A percentile compares a stretch with the other conserved stretches of the same genome.
These are phyloP conservation scores for Blumeria graminis DNA, from an alignment of 2,329 filamentous ascomycete species.

Conservation along the genomic window DNA sequence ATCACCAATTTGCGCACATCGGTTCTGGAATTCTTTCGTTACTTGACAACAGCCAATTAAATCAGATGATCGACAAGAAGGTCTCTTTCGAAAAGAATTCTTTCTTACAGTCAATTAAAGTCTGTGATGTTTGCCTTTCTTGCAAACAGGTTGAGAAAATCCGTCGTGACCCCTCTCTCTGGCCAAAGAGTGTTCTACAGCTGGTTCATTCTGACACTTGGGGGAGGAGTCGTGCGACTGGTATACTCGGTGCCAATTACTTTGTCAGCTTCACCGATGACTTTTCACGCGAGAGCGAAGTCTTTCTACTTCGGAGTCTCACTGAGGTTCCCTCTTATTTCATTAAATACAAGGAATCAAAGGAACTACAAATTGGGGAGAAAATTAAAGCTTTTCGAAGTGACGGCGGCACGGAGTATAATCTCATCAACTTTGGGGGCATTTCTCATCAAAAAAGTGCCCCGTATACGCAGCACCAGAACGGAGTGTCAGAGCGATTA, in stretches of 20 bases:
- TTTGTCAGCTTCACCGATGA: background rate
- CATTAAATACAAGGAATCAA: background rate
- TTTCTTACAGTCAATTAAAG: background rate
- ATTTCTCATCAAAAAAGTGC: background rate
- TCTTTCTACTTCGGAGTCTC: background rate
- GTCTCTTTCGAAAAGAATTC: too few species aligned
- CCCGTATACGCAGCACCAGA: background rate
- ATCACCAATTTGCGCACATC: background rate
- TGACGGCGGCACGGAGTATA: background rate
- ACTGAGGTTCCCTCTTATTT: background rate
- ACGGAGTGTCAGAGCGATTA: background rate
- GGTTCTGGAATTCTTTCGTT: background rate
- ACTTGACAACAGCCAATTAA: background rate
- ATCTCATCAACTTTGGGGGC: background rate
- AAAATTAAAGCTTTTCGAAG: background rate
- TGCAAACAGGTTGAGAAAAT: background rate
- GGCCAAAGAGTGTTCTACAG: background rate
- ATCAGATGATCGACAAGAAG: background rate
- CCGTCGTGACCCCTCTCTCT: background rate
- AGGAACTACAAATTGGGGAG: background rate
- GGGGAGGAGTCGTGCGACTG: background rate
- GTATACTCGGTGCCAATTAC: background rate
- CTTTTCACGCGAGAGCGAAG: conserved; percentile 1
- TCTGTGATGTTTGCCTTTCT: background rate
- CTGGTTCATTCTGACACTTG: background rate